A percentile compares a stretch with the other conserved stretches of the same genome.
Conservation (phyloP, 176 grass and related monocot genomes). For the Saccharum officinarum region DNA sequence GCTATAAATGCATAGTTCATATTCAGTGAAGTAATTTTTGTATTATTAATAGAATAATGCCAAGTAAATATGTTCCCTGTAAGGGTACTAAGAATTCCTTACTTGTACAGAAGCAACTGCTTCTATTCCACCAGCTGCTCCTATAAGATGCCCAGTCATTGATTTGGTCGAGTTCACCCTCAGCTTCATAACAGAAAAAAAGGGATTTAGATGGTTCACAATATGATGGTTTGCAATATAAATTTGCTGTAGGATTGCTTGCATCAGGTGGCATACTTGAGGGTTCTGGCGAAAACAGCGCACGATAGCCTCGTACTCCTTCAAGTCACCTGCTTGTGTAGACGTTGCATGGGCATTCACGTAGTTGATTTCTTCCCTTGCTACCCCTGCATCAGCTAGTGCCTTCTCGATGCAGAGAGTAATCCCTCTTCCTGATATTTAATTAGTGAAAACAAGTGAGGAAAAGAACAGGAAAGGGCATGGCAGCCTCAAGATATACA, state of each 20-base stretch:
- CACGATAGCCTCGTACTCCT: slow-evolving; percentile 91
- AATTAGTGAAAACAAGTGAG: slow-evolving; percentile 20
- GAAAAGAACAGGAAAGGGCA: background rate
- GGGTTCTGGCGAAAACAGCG: slow-evolving; percentile 90
- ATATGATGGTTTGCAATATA: slow-evolving; percentile 15
- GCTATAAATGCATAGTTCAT: background rate
- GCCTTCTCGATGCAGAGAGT: slow-evolving; percentile 97
- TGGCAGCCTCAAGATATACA: background rate
- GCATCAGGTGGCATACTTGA: slow-evolving; percentile 52
- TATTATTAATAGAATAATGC: background rate
- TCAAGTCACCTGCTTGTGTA: slow-evolving; percentile 85
- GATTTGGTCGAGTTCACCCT: slow-evolving; percentile 98
- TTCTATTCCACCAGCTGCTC: slow-evolving; percentile 95
- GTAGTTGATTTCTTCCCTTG: slow-evolving; percentile 92
- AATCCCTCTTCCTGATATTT: slow-evolving; percentile 75
- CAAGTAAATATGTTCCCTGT: background rate
- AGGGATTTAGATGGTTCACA: slow-evolving; percentile 21
- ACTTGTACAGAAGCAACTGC: slow-evolving; percentile 94
- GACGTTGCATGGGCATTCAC: slow-evolving; percentile 99
- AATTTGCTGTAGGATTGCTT: slow-evolving; percentile 5
- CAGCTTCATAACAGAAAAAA: slow-evolving; percentile 52
- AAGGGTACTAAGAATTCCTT: slow-evolving; percentile 22
- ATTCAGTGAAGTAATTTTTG: background rate
- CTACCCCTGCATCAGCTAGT: slow-evolving; percentile 75
- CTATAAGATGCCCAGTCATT: slow-evolving; percentile 95